Conservation (phyloP, 371 early-diverging fungal species). For the Mortierella sp. region DNA sequence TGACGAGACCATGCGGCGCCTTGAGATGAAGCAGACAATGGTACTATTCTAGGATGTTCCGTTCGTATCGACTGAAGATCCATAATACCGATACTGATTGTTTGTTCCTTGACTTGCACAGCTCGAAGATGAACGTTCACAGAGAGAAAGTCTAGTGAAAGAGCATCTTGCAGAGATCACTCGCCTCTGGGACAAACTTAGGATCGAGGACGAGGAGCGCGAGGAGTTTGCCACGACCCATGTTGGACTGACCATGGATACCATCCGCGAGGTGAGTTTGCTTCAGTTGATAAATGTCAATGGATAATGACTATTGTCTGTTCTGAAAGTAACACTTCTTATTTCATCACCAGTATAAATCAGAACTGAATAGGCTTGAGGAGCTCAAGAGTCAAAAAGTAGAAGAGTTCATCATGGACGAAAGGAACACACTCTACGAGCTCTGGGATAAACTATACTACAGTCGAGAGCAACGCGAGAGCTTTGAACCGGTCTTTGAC, state of each 20-base stretch:
- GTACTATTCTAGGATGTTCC: slow-evolving; percentile 2
- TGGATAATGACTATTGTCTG: no score
- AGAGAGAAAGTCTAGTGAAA: slow-evolving; percentile 32
- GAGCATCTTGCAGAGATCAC: slow-evolving; percentile 27
- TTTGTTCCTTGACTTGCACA: no score
- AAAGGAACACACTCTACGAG: slow-evolving; percentile 28
- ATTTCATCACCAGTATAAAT: slow-evolving; percentile 22
- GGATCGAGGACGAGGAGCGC: slow-evolving; percentile 40
- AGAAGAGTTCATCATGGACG: slow-evolving; percentile 37
- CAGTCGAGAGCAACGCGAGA: slow-evolving; percentile 30
- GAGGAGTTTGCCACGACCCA: slow-evolving; percentile 29
- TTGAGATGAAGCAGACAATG: slow-evolving; percentile 37
- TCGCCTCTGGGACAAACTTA: slow-evolving; percentile 43
- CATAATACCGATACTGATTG: no score
- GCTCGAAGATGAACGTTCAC: slow-evolving; percentile 37
- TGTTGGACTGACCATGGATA: slow-evolving; percentile 26
- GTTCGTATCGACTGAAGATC: no score
- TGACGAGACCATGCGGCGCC: slow-evolving; percentile 35
- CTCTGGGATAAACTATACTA: slow-evolving; percentile 45
- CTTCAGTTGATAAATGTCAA: background rate
- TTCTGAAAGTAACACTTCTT: no score
- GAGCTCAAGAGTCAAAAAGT: slow-evolving; percentile 31
- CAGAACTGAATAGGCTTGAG: slow-evolving; percentile 30
- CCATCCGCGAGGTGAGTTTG: slow-evolving; percentile 30
- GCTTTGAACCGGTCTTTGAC: slow-evolving; percentile 26